These are phyloP conservation scores for Arxiozyma telluris DNA, from an alignment of 1,139 yeast genomes.

Conservation along the genomic window DNA sequence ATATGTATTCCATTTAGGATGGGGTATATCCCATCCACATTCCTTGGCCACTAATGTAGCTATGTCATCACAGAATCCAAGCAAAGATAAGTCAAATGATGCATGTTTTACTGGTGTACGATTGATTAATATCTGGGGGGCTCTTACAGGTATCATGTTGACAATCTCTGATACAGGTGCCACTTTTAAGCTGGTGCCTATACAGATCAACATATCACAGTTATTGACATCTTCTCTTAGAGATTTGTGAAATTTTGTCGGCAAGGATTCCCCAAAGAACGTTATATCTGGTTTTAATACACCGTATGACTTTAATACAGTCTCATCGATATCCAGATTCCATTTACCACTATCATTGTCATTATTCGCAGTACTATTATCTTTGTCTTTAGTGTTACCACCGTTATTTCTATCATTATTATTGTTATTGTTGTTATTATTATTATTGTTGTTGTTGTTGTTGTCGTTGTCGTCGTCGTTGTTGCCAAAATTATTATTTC, in stretches of 20 bases:
- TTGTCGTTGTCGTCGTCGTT: no score
- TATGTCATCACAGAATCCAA: conserved; percentile 85
- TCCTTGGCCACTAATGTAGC: conserved; percentile 55
- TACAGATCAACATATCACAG: conserved; percentile 77
- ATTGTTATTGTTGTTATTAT: conserved; percentile 12
- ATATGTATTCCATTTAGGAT: conserved; percentile 34
- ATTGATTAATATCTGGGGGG: conserved; percentile 80
- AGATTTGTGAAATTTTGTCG: conserved; percentile 57
- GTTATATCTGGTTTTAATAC: conserved; percentile 94
- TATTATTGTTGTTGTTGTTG: no score
- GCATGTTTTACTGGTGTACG: conserved; percentile 67
- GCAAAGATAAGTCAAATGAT: conserved; percentile 69
- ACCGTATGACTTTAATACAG: conserved; percentile 44
- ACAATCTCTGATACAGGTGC: conserved; percentile 94
- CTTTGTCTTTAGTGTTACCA: no score
- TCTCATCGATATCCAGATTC: neutral
- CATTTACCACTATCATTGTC: conserved; percentile 13
- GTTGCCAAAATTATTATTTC: neutral
- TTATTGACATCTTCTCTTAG: conserved; percentile 48
- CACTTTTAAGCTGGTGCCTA: conserved; percentile 90
- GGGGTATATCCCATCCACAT: conserved; percentile 63
- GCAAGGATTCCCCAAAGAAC: conserved; percentile 84
- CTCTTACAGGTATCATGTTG: conserved; percentile 52
- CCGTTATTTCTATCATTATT: no score
- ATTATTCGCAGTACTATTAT: no score